Evolutionary conservation across 495 filamentous ascomycete species (phyloP).

Genomic region (Trichoderma erinaceum): DNA sequence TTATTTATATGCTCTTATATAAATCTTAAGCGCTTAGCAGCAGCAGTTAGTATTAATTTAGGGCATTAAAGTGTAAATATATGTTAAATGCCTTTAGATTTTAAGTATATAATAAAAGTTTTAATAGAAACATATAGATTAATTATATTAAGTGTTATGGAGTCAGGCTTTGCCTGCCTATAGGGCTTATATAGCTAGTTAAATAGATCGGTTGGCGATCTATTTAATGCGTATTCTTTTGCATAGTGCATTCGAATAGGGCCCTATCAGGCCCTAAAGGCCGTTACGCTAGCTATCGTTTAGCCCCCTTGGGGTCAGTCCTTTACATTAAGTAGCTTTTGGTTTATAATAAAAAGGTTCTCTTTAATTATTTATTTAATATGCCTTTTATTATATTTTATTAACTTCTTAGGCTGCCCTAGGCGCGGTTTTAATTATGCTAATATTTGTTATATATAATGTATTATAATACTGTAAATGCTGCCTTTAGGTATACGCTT

Average conservation of each 20-base stretch:
- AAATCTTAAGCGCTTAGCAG: constrained; percentile 11
- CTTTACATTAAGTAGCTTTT: no score
- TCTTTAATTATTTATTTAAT: constrained; percentile 16
- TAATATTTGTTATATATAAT: constrained; percentile 7
- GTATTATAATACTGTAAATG: constrained; percentile 16
- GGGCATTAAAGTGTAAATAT: constrained; percentile 10
- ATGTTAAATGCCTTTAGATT: constrained; percentile 14
- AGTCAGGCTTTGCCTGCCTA: no score
- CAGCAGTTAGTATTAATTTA: constrained; percentile 1
- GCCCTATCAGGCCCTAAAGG: no score
- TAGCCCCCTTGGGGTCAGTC: no score
- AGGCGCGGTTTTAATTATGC: not conserved
- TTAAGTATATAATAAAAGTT: constrained; percentile 7
- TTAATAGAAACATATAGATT: constrained; percentile 4
- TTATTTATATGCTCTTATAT: constrained; percentile 11
- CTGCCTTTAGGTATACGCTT: not conserved
- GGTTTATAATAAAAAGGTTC: constrained; percentile 16
- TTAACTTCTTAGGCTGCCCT: not conserved
- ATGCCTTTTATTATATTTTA: constrained; percentile 16
- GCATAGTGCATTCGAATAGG: no score
- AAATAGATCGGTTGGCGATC: no score
- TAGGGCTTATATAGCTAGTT: no score
- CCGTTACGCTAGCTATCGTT: no score
- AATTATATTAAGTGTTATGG: no score
- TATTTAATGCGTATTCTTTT: no score